phyloP scores from a whole-genome alignment of 208 protist species.

The Vickermania ingenoplastis region DNA sequence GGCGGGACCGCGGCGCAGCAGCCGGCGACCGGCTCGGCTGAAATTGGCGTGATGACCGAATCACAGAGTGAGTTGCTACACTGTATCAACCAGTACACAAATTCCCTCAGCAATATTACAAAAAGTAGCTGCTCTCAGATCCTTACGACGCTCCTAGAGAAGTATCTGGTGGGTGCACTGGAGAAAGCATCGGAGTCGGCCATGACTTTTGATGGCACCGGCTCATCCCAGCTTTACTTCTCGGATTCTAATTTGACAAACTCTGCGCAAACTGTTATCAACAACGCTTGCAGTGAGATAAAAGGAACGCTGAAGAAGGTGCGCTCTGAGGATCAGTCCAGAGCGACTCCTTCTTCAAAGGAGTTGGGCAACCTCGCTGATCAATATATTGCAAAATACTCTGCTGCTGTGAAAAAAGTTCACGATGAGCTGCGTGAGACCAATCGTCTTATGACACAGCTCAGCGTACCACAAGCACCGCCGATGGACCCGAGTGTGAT shows the following conservation, averaged over 20 bases:
- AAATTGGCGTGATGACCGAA: slow-evolving; percentile 28
- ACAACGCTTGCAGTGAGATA: not conserved
- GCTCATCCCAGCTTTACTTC: slow-evolving; percentile 24
- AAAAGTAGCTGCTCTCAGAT: not conserved
- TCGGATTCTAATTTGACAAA: slow-evolving; percentile 1
- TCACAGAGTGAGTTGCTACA: slow-evolving; percentile 52
- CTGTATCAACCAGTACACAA: slow-evolving; percentile 30
- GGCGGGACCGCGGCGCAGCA: slow-evolving; percentile 8
- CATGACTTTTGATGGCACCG: slow-evolving; percentile 37
- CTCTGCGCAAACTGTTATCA: not conserved
- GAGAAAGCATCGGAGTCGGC: slow-evolving; percentile 51
- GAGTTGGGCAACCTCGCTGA: not conserved
- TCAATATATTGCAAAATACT: slow-evolving; percentile 9
- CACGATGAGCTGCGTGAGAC: slow-evolving; percentile 23
- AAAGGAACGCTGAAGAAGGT: not conserved
- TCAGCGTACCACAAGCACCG: slow-evolving; percentile 6
- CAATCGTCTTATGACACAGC: not conserved
- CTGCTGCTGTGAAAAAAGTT: slow-evolving; percentile 31
- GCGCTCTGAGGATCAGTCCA: not conserved
- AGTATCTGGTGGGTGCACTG: not conserved
- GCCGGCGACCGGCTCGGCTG: slow-evolving; percentile 2
- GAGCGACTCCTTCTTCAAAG: not conserved
- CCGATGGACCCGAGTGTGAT: slow-evolving; percentile 56
- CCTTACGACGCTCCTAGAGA: not conserved
- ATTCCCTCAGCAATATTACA: not conserved